Evolutionary conservation across 495 filamentous ascomycete genomes (phyloP), one percentile per base, ranked within the genome.

Genomic region (Aspergillus wentii): DNA sequence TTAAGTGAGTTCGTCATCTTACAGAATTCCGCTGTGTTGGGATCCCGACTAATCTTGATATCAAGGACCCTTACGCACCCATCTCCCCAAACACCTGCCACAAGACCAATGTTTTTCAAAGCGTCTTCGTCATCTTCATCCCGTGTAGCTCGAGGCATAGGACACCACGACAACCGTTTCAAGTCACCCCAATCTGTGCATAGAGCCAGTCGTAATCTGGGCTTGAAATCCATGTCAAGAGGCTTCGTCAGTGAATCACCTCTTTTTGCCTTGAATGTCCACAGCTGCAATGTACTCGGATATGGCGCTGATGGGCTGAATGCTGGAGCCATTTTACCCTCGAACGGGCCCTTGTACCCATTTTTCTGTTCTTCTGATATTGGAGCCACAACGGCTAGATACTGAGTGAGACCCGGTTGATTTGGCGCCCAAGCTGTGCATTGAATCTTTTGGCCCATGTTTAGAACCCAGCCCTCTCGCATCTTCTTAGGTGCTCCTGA

Each of bases 121-220:
- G 31, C 46, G 17, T 61, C 51, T 30, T 62, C 38, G 1, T 61
- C 54, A 20, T 70, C 62, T 30, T 62, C 50, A 1, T 60, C 56
- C 29, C 56, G 53, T 14, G 46, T 43, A 33, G 48, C 49, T 38
- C 67, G 62, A 5, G 61, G 59, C 48, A 77, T 59, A 20, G 75
- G 78, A 47, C 81, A 85, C 79, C 80, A 86, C 35, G 72, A 61
- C 14, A 86, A 62, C n/a, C 68, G 62, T 37, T 68, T 70, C 10
- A 79, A 48, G 36, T 73, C 59, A 3, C 80, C 83, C 79, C 82
- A 86, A 5, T 79, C 64, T 3, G 75, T 73, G 48, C 80, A 85
- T 14, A 84, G 43, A 3, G 73, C 66, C n/a, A 73, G 49, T 30
- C 54, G 62, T 36, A 78, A 52, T 33, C 44, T 49, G 10, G 75